Conservation (phyloP, 305 asterid species). For the Withania somnifera region DNA sequence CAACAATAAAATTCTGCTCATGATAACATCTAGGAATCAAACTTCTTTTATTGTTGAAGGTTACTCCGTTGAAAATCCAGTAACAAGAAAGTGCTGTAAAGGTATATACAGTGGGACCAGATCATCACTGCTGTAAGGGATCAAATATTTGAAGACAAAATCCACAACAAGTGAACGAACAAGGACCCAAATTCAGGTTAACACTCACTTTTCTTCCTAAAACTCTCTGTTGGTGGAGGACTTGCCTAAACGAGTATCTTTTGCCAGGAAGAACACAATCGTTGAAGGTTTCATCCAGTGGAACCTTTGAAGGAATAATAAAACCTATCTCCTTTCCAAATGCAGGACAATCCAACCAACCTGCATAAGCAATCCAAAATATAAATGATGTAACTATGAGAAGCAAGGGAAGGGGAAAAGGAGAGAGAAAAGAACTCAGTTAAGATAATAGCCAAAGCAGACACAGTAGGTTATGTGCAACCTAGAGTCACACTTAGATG, state of each 20-base stretch:
- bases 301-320: constrained; percentile 94
- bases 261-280: constrained; percentile 63
- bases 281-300: constrained; percentile 76
- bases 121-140: neutral
- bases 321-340: constrained; percentile 61
- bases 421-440: neutral
- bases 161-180: neutral
- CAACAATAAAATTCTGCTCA: neutral
- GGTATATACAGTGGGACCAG: neutral
- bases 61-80: neutral
- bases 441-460: neutral
- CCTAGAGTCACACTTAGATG: neutral
- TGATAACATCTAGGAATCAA: neutral
- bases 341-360: constrained; percentile 95
- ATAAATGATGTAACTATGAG: neutral
- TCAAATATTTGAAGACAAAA: neutral
- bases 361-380: constrained; percentile 25
- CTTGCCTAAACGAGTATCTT: constrained; percentile 92
- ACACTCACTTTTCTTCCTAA: constrained; percentile 47
- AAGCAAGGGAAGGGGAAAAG: neutral
- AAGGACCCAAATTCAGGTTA: neutral
- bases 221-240: constrained; percentile 66
- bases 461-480: neutral
- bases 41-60: neutral
- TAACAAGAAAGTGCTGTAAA: neutral